Evolutionary conservation across 805 yeast species (phyloP).

Genomic region (Nakazawaea wickerhamii): DNA sequence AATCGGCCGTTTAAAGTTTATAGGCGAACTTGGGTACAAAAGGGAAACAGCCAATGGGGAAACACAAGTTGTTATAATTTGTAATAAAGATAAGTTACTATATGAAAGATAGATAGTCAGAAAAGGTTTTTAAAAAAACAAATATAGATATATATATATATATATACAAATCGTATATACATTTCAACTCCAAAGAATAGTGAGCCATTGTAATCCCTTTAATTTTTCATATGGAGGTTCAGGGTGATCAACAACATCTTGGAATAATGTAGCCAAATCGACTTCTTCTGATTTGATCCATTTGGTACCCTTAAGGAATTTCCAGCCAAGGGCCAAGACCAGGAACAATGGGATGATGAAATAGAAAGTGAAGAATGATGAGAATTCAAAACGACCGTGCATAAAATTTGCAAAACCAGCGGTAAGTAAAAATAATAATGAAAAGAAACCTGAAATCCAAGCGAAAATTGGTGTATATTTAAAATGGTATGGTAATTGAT

Average conservation of each 20-base stretch:
- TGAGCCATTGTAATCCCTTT: slow-evolving; percentile 20
- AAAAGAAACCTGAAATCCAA: slow-evolving; percentile 31
- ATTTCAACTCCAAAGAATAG: slow-evolving; percentile 19
- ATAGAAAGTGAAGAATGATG: slow-evolving; percentile 25
- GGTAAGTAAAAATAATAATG: slow-evolving; percentile 26
- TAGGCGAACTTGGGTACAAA: too few species aligned
- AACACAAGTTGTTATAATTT: too few species aligned
- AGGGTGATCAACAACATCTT: slow-evolving; percentile 24
- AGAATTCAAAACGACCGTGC: slow-evolving; percentile 24
- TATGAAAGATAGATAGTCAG: neutral
- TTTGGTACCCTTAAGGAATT: slow-evolving; percentile 35
- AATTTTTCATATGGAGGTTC: slow-evolving; percentile 24
- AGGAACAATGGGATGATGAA: slow-evolving; percentile 33
- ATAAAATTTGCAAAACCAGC: slow-evolving; percentile 33
- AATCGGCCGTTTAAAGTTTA: too few species aligned
- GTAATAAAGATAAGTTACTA: too few species aligned
- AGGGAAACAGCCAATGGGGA: too few species aligned
- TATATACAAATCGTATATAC: neutral
- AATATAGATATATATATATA: neutral
- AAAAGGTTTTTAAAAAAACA: neutral
- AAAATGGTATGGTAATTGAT: slow-evolving; percentile 70
- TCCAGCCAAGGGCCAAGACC: slow-evolving; percentile 28
- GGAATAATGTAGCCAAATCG: slow-evolving; percentile 24
- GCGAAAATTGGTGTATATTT: slow-evolving; percentile 60
- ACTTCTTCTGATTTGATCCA: slow-evolving; percentile 26